phyloP scores from a whole-genome alignment of 2,329 filamentous ascomycete genomes.

The Thelonectria olida region DNA sequence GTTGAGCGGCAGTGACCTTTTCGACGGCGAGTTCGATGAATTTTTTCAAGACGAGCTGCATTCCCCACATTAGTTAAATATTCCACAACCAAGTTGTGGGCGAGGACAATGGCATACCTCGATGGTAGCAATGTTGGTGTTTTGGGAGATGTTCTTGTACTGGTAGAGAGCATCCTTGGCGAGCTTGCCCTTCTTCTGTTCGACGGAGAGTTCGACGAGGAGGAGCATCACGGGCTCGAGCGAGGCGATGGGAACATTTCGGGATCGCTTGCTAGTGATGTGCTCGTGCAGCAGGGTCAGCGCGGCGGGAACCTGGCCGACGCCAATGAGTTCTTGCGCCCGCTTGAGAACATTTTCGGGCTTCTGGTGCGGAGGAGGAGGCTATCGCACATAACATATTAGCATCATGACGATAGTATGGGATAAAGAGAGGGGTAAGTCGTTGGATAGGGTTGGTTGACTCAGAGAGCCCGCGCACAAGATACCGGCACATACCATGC shows the following conservation, averaged over 20 bases:
- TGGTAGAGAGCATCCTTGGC: conserved; percentile 99
- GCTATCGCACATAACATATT: conserved; percentile 60
- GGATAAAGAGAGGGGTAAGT: conserved; percentile 44
- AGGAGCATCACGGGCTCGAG: conserved; percentile 99
- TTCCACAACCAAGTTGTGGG: conserved; percentile 11
- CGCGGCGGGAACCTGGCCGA: conserved; percentile 91
- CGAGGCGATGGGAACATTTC: conserved; percentile 95
- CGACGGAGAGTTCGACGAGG: conserved; percentile 95
- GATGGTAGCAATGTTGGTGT: conserved; percentile 97
- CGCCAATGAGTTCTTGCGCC: conserved; percentile 97
- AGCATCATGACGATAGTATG: conserved; percentile 37
- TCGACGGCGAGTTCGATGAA: conserved; percentile 97
- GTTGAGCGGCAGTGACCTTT: conserved; percentile 95
- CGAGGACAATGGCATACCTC: conserved; percentile 68
- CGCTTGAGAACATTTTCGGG: conserved; percentile 99
- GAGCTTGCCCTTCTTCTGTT: conserved; percentile 96
- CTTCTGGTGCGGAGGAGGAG: conserved; percentile 95
- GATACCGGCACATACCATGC: conserved; percentile 51
- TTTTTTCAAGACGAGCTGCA: conserved; percentile 87
- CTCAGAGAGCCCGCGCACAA: conserved; percentile 1
- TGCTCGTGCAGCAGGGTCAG: conserved; percentile 97
- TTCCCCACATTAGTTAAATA: conserved; percentile 30
- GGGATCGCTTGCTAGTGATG: conserved; percentile 97
- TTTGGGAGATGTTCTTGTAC: conserved; percentile 99
- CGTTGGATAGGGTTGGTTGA: conserved; percentile 26